Percentiles rank a stretch among this genome's conserved stretches.
These are phyloP conservation scores for Pseudophaeomoniella oleicola DNA, from an alignment of 2,329 filamentous ascomycete species.

Conservation along the genomic window DNA sequence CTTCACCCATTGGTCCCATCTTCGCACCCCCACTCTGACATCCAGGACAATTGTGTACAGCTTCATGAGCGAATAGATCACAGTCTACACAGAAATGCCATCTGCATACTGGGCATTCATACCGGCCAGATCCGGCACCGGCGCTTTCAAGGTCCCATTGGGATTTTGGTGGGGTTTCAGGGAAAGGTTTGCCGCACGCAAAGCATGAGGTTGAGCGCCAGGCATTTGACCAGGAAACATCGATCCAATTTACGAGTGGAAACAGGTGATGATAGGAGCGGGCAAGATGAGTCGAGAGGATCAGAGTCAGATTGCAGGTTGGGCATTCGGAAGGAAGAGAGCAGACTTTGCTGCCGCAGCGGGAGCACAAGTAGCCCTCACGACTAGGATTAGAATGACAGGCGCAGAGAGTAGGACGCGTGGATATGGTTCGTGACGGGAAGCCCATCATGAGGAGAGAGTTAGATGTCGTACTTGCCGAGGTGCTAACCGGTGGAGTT, in stretches of 20 bases:
- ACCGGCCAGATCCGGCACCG: constrained; percentile 63
- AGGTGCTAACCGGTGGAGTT: constrained; percentile 65
- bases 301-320: constrained; percentile 77
- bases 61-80: constrained; percentile 87
- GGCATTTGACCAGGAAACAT: constrained; percentile 72
- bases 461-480: constrained; percentile 26
- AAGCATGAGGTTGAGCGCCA: constrained; percentile 51
- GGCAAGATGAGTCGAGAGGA: constrained; percentile 83
- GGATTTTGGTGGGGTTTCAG: constrained; percentile 28
- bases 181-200: constrained; percentile 63
- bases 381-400: constrained; percentile 73
- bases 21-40: constrained; percentile 41
- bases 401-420: constrained; percentile 62
- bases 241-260: constrained; percentile 76
- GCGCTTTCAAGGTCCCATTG: constrained; percentile 36
- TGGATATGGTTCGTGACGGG: constrained; percentile 63
- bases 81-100: constrained; percentile 97
- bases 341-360: constrained; percentile 82
- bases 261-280: constrained; percentile 91
- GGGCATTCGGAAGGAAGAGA: constrained; percentile 81
- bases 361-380: constrained; percentile 81
- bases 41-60: constrained; percentile 89
- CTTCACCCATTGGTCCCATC: background rate
- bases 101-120: constrained; percentile 74
- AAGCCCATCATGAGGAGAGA: constrained; percentile 94